A percentile compares a stretch with the other conserved stretches of the same genome.
phyloP scores from a whole-genome alignment of 129 eudicot species.

The Lactuca saligna region DNA sequence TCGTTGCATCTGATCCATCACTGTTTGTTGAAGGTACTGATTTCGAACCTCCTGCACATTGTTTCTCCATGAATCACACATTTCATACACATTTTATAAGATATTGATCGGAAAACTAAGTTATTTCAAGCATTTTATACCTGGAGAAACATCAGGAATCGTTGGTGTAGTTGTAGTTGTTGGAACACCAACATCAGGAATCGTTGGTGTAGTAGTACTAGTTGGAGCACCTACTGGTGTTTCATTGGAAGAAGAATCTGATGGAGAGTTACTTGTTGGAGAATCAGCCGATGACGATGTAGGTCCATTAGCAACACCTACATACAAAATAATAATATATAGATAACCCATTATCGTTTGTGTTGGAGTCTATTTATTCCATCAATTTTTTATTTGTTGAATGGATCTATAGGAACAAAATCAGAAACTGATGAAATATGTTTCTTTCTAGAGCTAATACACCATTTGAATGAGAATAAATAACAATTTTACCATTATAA shows the following conservation, averaged over 20 bases:
- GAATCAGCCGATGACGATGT: slow-evolving; percentile 32
- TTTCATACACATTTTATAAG: background rate
- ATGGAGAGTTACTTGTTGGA: slow-evolving; percentile 36
- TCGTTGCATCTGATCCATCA: slow-evolving; percentile 30
- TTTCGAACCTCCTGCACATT: slow-evolving; percentile 45
- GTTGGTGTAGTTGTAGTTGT: background rate
- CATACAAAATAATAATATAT: background rate
- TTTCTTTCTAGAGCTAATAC: background rate
- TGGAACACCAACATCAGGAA: background rate
- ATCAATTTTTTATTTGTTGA: no score
- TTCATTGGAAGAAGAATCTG: slow-evolving; percentile 13
- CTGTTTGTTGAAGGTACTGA: slow-evolving; percentile 19
- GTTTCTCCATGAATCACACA: background rate
- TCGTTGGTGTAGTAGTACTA: background rate
- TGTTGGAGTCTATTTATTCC: background rate
- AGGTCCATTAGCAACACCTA: slow-evolving; percentile 35
- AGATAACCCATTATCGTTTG: background rate
- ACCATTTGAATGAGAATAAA: background rate
- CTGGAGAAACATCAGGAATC: slow-evolving; percentile 5
- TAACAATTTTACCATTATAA: background rate
- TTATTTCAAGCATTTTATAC: background rate
- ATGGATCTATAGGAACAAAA: no score
- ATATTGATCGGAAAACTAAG: background rate
- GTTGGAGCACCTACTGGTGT: slow-evolving; percentile 16
- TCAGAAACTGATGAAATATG: background rate